A percentile compares a stretch with the other conserved stretches of the same genome.
Conservation (phyloP, 2,329 filamentous ascomycete genomes). For the Aspergillus costaricaensis region DNA sequence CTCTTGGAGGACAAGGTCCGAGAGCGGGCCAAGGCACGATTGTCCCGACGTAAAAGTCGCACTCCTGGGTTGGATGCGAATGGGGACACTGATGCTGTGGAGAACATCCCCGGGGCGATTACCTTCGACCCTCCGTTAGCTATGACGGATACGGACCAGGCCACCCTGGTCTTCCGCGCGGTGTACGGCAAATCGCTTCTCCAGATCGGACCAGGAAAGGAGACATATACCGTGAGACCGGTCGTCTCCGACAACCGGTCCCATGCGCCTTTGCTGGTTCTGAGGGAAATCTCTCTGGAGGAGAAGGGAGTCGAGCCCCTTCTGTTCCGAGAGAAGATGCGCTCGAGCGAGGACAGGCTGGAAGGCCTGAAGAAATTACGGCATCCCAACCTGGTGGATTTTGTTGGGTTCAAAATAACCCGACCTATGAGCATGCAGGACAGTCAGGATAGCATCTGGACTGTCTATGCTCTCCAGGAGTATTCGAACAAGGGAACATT, state of each 20-base stretch:
- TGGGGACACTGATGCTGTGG: constrained; percentile 30
- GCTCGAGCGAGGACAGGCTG: constrained; percentile 73
- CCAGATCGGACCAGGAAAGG: constrained; percentile 65
- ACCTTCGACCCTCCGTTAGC: constrained; percentile 50
- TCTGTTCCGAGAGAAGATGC: constrained; percentile 73
- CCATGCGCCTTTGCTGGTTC: constrained; percentile 63
- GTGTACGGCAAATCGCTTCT: constrained; percentile 71
- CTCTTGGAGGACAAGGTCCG: constrained; percentile 43
- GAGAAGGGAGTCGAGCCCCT: constrained; percentile 60
- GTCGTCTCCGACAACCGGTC: constrained; percentile 58
- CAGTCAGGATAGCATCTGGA: constrained; percentile 58
- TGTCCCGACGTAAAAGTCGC: constrained; percentile 43
- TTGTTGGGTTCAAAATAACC: constrained; percentile 82
- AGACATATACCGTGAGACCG: constrained; percentile 68
- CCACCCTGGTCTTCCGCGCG: constrained; percentile 66
- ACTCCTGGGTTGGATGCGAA: constrained; percentile 34
- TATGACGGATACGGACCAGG: constrained; percentile 64
- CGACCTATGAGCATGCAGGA: constrained; percentile 47
- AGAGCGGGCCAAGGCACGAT: constrained; percentile 42
- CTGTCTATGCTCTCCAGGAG: constrained; percentile 72
- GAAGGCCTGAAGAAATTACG: constrained; percentile 72
- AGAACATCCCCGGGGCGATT: constrained; percentile 41
- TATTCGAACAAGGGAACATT: constrained; percentile 81
- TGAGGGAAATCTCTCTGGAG: constrained; percentile 70
- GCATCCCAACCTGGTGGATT: constrained; percentile 74